These are phyloP conservation scores for Eragrostis nindensis DNA, from an alignment of 176 grass and related monocot genomes.

Conservation along the genomic window DNA sequence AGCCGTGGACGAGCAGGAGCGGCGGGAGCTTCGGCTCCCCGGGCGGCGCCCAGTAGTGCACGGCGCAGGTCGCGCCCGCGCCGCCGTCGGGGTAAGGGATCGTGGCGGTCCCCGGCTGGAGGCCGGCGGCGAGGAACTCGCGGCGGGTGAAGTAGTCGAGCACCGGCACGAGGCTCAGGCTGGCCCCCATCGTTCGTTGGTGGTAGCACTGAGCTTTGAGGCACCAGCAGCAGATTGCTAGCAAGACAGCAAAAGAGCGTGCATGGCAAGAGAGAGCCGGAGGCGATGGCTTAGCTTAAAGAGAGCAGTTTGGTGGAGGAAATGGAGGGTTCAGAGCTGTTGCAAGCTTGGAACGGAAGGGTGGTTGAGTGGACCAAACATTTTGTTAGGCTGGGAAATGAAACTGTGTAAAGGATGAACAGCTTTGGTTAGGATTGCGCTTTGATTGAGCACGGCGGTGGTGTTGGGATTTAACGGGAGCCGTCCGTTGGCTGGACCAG, in stretches of 20 bases:
- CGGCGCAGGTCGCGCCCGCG: background rate
- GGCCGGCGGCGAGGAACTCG: slow-evolving; percentile 57
- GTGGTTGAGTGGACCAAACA: slow-evolving; percentile 34
- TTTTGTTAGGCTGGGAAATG: background rate
- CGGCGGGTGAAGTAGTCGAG: slow-evolving; percentile 58
- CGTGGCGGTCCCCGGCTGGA: slow-evolving; percentile 50
- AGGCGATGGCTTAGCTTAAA: background rate
- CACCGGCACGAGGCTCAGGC: slow-evolving; percentile 60
- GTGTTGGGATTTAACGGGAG: background rate
- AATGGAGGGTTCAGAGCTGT: background rate
- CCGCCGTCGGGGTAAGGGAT: slow-evolving; percentile 39
- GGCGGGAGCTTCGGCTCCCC: slow-evolving; percentile 45
- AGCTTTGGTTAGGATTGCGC: background rate
- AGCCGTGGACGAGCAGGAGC: slow-evolving; percentile 79
- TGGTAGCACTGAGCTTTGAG: slow-evolving; percentile 4
- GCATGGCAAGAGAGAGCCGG: background rate
- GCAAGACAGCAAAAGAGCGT: background rate
- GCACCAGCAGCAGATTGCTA: background rate
- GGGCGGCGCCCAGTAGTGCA: slow-evolving; percentile 51
- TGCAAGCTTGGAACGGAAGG: slow-evolving; percentile 1
- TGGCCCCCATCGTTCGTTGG: slow-evolving; percentile 54
- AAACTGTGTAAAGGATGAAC: background rate
- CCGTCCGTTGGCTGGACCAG: background rate
- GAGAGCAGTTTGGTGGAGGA: background rate
- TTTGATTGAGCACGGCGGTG: background rate